Conservation (phyloP, 768 basidiomycete genomes). For the Mycena olivaceomarginata region DNA sequence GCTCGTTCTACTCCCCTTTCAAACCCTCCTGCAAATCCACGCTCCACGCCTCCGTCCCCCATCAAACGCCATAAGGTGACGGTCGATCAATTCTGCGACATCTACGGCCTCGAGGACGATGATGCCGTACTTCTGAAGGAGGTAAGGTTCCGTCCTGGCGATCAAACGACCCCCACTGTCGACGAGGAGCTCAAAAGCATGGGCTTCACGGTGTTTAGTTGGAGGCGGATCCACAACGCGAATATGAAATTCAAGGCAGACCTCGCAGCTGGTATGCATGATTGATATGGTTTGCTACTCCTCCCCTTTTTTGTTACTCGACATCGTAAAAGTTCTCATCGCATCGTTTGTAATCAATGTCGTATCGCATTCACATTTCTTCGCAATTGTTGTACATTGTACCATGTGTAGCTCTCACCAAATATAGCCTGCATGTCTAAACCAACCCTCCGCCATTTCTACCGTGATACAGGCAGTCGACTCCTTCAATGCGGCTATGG, state of each 20-base stretch:
- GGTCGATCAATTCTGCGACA: no score
- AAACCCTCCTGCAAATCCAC: neutral
- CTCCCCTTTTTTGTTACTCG: neutral
- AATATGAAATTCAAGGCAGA: neutral
- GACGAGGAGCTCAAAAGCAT: neutral
- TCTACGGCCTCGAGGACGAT: no score
- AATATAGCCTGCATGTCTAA: slow-evolving; percentile 50
- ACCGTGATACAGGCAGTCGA: slow-evolving; percentile 45
- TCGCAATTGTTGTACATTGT: neutral
- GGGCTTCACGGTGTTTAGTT: neutral
- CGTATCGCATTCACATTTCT: neutral
- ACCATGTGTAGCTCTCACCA: neutral
- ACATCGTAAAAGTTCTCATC: neutral
- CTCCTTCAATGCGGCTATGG: slow-evolving; percentile 35
- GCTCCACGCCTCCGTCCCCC: neutral
- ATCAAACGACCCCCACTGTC: neutral
- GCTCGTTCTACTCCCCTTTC: neutral
- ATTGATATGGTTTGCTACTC: neutral
- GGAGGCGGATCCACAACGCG: neutral
- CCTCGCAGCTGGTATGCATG: neutral
- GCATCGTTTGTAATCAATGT: neutral
- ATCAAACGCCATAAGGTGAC: neutral
- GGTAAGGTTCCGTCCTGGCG: slow-evolving; percentile 14
- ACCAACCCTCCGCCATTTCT: slow-evolving; percentile 44
- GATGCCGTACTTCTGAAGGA: neutral